Evolutionary conservation across 345 rosid genomes (phyloP), one percentile per base, ranked within the genome.

Genomic region (Ailanthus altissimus): DNA sequence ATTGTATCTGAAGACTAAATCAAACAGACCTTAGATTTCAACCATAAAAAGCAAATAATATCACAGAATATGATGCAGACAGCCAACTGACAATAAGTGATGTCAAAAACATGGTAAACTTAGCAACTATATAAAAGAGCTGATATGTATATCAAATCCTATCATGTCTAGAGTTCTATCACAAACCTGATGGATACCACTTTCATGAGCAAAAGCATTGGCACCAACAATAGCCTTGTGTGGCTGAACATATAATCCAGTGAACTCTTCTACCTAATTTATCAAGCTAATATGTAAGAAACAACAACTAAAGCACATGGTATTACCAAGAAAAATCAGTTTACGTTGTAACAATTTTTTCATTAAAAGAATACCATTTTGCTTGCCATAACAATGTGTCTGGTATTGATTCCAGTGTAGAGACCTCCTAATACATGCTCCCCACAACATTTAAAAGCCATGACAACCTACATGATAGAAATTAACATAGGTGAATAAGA

Each of bases 171-270:
- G 61, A 62, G 58, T 51, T 9, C 36, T 16, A 64, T 26, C 61
- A 77, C 86, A 54, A 80, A 93, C 99, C 94, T 95, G 96, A 85
- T 92, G 99, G 71, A 93, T 90, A 66, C 99, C 98, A 77, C 99
- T 95, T 81, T 93, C 97, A 85, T 95, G 98, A 61, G 97, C 97
- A 83, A 95, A 95, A 81, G 98, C 99, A 88, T 95, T 95, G 12
- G 90, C 97, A 78, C 99, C 97, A 81, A 95, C 97, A 77, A 93
- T 90, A 54, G 98, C 99, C 84, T 95, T 95, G 84, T 95, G 99
- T 4, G 99, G 98, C 85, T 93, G 99, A 50, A 92, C 84, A 0
- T 87, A 88, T 86, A 96, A 83, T 20, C 98, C 99, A 0, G 97
- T 90, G 76, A 88, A 92, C n/a, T 96, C 99, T 73, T 96, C 99